Conservation (phyloP, 1,284 basidiomycete genomes). For the Ustilago loliicola region DNA sequence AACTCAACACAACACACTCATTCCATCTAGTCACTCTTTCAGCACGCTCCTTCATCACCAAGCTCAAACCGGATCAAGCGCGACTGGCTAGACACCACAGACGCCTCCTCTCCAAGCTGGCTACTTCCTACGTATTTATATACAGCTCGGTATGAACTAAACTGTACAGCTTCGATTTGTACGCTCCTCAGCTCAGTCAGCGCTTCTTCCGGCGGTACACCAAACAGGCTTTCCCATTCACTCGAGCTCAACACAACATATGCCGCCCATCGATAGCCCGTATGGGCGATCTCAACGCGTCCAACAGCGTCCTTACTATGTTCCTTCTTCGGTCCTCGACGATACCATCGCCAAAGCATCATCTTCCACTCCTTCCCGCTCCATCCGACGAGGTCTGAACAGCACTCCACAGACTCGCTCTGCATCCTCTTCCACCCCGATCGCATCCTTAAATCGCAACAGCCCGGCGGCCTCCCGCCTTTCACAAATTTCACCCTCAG, state of each 20-base stretch:
- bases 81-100: not conserved
- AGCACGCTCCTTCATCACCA: not conserved
- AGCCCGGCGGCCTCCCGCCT: constrained; percentile 12
- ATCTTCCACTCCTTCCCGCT: constrained; percentile 11
- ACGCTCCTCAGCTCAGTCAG: not conserved
- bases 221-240: not conserved
- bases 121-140: not conserved
- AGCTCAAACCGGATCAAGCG: not conserved
- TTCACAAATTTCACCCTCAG: constrained; percentile 30
- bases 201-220: no score
- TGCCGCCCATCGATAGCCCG: constrained; percentile 11
- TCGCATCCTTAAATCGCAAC: not conserved
- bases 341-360: not conserved
- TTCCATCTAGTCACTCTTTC: constrained; percentile 1
- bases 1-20: not conserved
- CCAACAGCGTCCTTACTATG: constrained; percentile 30
- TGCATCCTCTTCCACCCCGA: constrained; percentile 6
- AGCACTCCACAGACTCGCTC: constrained; percentile 4
- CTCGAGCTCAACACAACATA: no score
- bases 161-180: not conserved
- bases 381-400: not conserved
- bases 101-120: not conserved
- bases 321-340: constrained; percentile 15
- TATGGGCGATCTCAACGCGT: constrained; percentile 5
- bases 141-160: constrained; percentile 7